These are phyloP conservation scores for Sugiyamaella japonica DNA, from an alignment of 1,139 yeast genomes.

Conservation along the genomic window DNA sequence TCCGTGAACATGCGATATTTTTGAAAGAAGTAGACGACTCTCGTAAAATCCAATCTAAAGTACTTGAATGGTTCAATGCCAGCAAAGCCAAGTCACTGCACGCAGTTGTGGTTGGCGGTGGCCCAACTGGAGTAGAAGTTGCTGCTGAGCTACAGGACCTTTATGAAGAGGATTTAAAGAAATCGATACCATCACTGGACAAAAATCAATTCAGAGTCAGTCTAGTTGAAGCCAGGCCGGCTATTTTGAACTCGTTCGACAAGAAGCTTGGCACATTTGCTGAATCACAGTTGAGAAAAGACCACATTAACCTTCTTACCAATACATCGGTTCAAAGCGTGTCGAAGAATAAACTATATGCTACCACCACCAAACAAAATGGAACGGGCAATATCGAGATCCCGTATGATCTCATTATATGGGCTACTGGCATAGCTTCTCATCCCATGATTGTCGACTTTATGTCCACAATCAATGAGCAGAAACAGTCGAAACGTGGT, in stretches of 20 bases:
- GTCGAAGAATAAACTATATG: conserved; percentile 57
- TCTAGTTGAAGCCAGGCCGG: conserved; percentile 87
- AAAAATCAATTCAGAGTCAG: conserved; percentile 78
- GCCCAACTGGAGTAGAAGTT: conserved; percentile 95
- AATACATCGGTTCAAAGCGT: conserved; percentile 89
- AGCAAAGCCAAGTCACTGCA: conserved; percentile 75
- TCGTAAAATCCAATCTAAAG: conserved; percentile 67
- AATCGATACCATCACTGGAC: conserved; percentile 79
- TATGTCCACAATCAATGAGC: conserved; percentile 71
- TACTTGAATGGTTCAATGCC: conserved; percentile 79
- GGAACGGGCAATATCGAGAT: conserved; percentile 60
- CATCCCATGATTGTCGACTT: conserved; percentile 71
- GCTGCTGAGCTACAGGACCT: conserved; percentile 96
- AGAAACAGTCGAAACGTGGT: conserved; percentile 86
- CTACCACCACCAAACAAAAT: not conserved
- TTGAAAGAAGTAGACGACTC: conserved; percentile 86
- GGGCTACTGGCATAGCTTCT: conserved; percentile 98
- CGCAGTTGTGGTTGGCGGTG: conserved; percentile 91
- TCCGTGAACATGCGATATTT: conserved; percentile 79
- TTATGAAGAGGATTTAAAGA: conserved; percentile 82
- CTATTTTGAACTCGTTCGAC: conserved; percentile 84
- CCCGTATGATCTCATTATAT: conserved; percentile 88
- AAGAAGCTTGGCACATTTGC: conserved; percentile 82
- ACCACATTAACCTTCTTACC: conserved; percentile 73
- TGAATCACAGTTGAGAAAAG: conserved; percentile 73